Evolutionary conservation across 2,329 filamentous ascomycete species (phyloP).

Genomic region (Aureobasidium mangrovei): DNA sequence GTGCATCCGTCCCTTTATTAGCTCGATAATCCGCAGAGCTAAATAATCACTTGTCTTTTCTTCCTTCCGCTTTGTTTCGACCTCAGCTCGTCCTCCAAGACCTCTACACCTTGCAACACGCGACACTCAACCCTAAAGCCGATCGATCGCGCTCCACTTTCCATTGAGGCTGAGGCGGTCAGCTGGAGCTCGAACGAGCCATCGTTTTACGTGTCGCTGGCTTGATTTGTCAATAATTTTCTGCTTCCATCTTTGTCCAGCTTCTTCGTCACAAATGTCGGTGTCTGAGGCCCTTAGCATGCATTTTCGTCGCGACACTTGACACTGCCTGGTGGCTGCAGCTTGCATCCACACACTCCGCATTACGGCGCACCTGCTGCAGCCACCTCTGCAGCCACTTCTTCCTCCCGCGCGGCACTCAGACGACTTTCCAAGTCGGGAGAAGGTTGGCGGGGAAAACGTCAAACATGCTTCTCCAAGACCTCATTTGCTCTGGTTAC

Average conservation of each 20-base stretch:
- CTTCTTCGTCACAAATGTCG: not conserved
- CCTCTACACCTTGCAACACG: too few relatives aligned
- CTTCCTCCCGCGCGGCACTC: not conserved
- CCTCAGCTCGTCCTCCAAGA: too few relatives aligned
- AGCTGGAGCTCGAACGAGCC: too few relatives aligned
- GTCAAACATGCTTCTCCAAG: not conserved
- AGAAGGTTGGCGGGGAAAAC: too few relatives aligned
- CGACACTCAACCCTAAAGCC: too few relatives aligned
- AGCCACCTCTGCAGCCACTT: not conserved
- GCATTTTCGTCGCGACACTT: not conserved
- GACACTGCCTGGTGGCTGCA: constrained; percentile 2
- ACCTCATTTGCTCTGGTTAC: not conserved
- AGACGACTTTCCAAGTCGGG: not conserved
- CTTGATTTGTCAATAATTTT: not conserved
- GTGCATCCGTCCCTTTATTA: too few relatives aligned
- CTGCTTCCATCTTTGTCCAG: not conserved
- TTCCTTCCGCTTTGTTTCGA: too few relatives aligned
- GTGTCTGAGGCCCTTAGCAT: not conserved
- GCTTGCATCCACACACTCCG: constrained; percentile 4
- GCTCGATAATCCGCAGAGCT: too few relatives aligned
- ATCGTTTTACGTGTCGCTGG: too few relatives aligned
- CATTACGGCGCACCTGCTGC: constrained; percentile 6
- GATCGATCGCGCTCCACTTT: too few relatives aligned
- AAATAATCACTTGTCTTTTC: too few relatives aligned
- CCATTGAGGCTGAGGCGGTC: too few relatives aligned